These are phyloP conservation scores for Bruguiera sexangula DNA, from an alignment of 345 rosid species.

Conservation along the genomic window DNA sequence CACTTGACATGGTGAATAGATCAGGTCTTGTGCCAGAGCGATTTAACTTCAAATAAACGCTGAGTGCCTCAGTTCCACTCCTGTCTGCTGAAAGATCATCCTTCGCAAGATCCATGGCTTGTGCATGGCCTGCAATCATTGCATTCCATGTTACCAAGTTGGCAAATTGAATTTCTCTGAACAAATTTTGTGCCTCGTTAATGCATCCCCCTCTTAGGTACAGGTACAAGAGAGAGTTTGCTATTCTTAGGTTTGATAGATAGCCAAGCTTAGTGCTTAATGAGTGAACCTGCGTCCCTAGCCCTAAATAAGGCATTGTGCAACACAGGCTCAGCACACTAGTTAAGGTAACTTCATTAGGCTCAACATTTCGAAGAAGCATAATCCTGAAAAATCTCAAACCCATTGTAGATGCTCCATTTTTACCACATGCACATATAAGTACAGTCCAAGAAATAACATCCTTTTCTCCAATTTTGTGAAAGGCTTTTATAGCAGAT, in stretches of 20 bases:
- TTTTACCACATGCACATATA: slow-evolving; percentile 44
- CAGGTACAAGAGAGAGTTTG: slow-evolving; percentile 47
- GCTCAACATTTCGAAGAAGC: slow-evolving; percentile 38
- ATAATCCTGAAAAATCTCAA: slow-evolving; percentile 41
- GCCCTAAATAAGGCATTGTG: slow-evolving; percentile 22
- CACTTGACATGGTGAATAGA: slow-evolving; percentile 50
- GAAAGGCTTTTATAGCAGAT: slow-evolving; percentile 40
- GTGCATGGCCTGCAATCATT: slow-evolving; percentile 55
- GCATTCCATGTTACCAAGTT: slow-evolving; percentile 59
- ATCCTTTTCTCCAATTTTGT: slow-evolving; percentile 36
- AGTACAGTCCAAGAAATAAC: slow-evolving; percentile 57
- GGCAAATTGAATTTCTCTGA: slow-evolving; percentile 24
- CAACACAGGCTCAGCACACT: slow-evolving; percentile 49
- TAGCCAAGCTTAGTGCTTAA: slow-evolving; percentile 40
- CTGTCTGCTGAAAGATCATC: slow-evolving; percentile 35
- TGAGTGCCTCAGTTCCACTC: slow-evolving; percentile 45
- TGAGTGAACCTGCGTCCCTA: slow-evolving; percentile 49
- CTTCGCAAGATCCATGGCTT: slow-evolving; percentile 40
- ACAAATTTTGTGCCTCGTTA: slow-evolving; percentile 38
- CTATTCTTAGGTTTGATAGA: slow-evolving; percentile 27
- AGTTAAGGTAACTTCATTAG: slow-evolving; percentile 54
- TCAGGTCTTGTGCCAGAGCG: slow-evolving; percentile 42
- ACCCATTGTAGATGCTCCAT: slow-evolving; percentile 38
- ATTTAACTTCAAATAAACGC: slow-evolving; percentile 33
- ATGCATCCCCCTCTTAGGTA: slow-evolving; percentile 46